Conservation (phyloP, 78 protist species). For the Dictyostelium firmibasis region DNA sequence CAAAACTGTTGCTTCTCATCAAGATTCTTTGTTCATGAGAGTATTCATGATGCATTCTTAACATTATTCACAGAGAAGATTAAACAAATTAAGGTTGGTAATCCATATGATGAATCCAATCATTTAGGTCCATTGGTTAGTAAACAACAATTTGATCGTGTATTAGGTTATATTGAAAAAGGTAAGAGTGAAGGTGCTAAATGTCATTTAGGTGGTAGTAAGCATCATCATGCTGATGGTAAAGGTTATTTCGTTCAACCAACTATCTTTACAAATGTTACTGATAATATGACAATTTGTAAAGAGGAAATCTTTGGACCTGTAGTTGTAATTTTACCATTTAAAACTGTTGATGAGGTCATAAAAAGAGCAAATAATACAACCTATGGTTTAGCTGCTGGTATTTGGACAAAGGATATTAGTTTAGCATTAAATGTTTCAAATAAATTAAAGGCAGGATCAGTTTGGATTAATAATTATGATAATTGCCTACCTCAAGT, state of each 20-base stretch:
- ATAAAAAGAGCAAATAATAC: conserved; percentile 82
- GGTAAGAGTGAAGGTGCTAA: conserved; percentile 78
- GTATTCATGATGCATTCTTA: conserved; percentile 85
- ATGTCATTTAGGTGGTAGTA: conserved; percentile 26
- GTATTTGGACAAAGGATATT: conserved; percentile 79
- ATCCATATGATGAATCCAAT: conserved; percentile 28
- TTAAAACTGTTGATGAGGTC: conserved; percentile 82
- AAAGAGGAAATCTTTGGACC: conserved; percentile 94
- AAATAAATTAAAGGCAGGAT: conserved; percentile 43
- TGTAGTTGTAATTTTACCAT: conserved; percentile 63
- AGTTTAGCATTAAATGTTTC: conserved; percentile 11
- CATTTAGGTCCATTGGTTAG: conserved; percentile 75
- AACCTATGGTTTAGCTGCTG: conserved; percentile 89
- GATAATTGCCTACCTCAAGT: too few relatives aligned
- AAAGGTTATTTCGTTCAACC: conserved; percentile 88
- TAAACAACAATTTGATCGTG: conserved; percentile 71
- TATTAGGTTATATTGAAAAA: conserved; percentile 18
- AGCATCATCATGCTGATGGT: background rate
- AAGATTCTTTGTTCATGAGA: conserved; percentile 85
- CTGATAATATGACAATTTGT: conserved; percentile 70
- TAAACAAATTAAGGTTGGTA: conserved; percentile 53
- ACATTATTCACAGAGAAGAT: background rate
- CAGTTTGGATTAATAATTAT: conserved; percentile 34
- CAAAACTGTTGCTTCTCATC: conserved; percentile 87
- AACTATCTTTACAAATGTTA: conserved; percentile 80